A percentile compares a stretch with the other conserved stretches of the same genome.
Evolutionary conservation across 129 eudicot species (phyloP).

Genomic region (Deinandra increscens): DNA sequence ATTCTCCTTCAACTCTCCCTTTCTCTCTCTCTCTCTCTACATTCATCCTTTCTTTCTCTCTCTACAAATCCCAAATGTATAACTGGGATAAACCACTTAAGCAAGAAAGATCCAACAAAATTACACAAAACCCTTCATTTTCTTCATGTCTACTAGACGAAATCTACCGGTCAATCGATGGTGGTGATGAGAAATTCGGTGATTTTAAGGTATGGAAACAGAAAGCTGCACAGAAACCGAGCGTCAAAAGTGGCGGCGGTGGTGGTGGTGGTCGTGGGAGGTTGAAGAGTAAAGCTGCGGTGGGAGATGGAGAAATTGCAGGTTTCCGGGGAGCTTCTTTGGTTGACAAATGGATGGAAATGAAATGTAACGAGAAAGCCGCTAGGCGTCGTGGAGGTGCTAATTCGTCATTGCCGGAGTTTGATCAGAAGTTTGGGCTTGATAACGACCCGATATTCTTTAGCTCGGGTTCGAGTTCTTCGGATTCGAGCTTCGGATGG

Average conservation of each 20-base stretch:
- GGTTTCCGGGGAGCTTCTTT: slow-evolving; percentile 56
- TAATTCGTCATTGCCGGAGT: slow-evolving; percentile 31
- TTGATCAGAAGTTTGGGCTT: slow-evolving; percentile 24
- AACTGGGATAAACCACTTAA: slow-evolving; percentile 41
- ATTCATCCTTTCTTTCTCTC: slow-evolving; percentile 6
- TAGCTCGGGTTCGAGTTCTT: slow-evolving; percentile 65
- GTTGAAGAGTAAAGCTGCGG: slow-evolving; percentile 19
- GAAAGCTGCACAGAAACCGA: slow-evolving; percentile 26
- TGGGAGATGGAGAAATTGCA: slow-evolving; percentile 51
- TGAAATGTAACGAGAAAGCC: slow-evolving; percentile 35
- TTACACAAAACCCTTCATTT: slow-evolving; percentile 54
- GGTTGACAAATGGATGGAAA: slow-evolving; percentile 82
- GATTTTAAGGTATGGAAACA: slow-evolving; percentile 33
- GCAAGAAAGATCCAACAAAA: slow-evolving; percentile 29
- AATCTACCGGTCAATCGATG: slow-evolving; percentile 68
- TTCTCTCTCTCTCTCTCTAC: slow-evolving; percentile 36
- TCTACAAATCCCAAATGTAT: slow-evolving; percentile 37
- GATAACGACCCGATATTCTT: slow-evolving; percentile 53
- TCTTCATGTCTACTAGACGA: slow-evolving; percentile 79
- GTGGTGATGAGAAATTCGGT: slow-evolving; percentile 33
- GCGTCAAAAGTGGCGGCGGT: slow-evolving; percentile 10
- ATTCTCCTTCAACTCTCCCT: slow-evolving; percentile 23
- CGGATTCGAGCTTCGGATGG: slow-evolving; percentile 66
- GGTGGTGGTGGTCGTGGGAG: slow-evolving; percentile 10
- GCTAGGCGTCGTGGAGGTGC: background rate